These are phyloP conservation scores for Exophiala dermatitidis DNA, from an alignment of 2,329 filamentous ascomycete genomes.

Conservation along the genomic window DNA sequence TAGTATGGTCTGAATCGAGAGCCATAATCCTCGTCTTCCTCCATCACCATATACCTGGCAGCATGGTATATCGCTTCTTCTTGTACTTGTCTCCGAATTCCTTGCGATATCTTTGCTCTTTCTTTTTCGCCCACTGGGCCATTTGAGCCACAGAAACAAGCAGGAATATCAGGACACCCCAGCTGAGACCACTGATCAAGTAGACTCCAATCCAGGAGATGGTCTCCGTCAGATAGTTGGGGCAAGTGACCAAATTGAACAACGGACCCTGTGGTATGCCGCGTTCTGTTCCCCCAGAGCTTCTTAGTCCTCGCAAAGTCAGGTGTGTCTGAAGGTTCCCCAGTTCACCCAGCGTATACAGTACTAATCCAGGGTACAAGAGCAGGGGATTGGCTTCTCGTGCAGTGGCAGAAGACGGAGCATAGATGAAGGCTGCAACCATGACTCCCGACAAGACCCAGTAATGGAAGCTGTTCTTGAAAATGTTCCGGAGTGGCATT, in stretches of 20 bases:
- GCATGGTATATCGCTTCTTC: conserved; percentile 79
- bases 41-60: conserved; percentile 61
- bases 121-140: conserved; percentile 80
- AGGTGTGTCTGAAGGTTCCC: conserved; percentile 74
- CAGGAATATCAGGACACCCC: conserved; percentile 70
- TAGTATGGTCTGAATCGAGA: too few relatives aligned
- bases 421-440: conserved; percentile 78
- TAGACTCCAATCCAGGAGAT: conserved; percentile 79
- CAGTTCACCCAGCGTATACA: conserved; percentile 72
- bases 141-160: conserved; percentile 68
- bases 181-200: conserved; percentile 65
- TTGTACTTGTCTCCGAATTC: conserved; percentile 92
- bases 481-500: conserved; percentile 84
- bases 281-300: conserved; percentile 71
- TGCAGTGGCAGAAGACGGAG: conserved; percentile 62
- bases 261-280: conserved; percentile 82
- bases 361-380: conserved; percentile 59
- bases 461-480: conserved; percentile 94
- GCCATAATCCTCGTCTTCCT: background rate
- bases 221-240: conserved; percentile 93
- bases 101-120: conserved; percentile 81
- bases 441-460: conserved; percentile 77
- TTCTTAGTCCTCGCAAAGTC: conserved; percentile 69
- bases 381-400: conserved; percentile 44
- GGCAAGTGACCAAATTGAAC: conserved; percentile 82